Percentiles rank a stretch among this genome's conserved stretches.
These are phyloP conservation scores for Fusarium equiseti DNA, from an alignment of 2,329 filamentous ascomycete species.

Conservation along the genomic window DNA sequence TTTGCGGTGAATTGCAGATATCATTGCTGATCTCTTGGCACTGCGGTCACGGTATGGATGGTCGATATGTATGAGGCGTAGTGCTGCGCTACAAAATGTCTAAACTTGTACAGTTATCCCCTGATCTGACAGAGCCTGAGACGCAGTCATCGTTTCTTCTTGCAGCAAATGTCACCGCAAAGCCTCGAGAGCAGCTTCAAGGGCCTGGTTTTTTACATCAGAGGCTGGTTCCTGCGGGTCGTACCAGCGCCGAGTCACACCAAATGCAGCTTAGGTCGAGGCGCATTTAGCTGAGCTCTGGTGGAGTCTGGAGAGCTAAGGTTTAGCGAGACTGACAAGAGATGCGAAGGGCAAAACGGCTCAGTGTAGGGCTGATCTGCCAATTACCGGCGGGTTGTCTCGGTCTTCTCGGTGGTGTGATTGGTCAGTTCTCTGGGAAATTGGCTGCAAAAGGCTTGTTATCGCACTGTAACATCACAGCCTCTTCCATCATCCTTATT, in stretches of 20 bases:
- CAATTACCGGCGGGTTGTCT: neutral
- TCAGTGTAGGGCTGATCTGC: conserved; percentile 24
- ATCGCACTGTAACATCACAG: conserved; percentile 10
- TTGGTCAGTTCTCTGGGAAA: neutral
- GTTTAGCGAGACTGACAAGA: conserved; percentile 12
- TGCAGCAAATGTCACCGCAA: neutral
- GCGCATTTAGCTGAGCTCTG: conserved; percentile 21
- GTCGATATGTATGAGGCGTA: neutral
- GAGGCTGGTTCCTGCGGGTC: conserved; percentile 12
- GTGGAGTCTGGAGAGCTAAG: conserved; percentile 30
- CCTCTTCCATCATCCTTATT: neutral
- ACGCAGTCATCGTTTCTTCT: conserved; percentile 16
- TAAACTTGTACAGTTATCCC: neutral
- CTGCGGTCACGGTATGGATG: neutral
- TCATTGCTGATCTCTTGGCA: conserved; percentile 10
- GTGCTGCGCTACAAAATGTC: neutral
- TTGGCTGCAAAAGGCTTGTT: neutral
- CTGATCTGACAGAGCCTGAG: neutral
- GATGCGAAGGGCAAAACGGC: neutral
- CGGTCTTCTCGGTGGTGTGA: neutral
- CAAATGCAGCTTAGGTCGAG: conserved; percentile 31
- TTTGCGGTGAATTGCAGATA: neutral
- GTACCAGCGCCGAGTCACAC: conserved; percentile 20
- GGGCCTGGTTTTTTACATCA: conserved; percentile 14
- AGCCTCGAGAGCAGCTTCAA: neutral